Evolutionary conservation across 768 basidiomycete genomes (phyloP), one percentile per base, ranked within the genome.

Genomic region (Trametes sanguinea): DNA sequence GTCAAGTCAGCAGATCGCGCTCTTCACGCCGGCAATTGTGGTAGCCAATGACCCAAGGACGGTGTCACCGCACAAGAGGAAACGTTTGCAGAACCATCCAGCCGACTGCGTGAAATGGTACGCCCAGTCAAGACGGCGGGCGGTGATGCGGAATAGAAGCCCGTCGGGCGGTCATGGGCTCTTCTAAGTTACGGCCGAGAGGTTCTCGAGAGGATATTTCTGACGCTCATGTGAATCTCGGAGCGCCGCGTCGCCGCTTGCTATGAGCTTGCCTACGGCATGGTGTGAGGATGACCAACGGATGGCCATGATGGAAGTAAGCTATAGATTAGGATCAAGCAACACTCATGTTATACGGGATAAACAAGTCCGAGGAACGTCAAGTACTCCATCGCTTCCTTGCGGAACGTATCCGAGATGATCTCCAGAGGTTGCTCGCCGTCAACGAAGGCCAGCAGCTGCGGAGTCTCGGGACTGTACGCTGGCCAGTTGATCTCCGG

Each of bases 351-450:
- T 43, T n/a, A 43, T 14, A 43, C n/a, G n/a, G 42, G 51, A 29
- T 51, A 30, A 9, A 7, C 51, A 6, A 51, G 51, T 4, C 33
- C 51, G 29, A 54, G 53, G 4, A 16, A 39, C 6, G 13, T 44
- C 22, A 54, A 16, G 29, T 43, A 52, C 16, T 57, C 58, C 51
- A 83, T 80, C 48, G 71, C 76, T 1, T 74, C 75, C 14, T 61
- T 59, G 51, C 82, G 73, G 69, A 73, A 82, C 16, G 77, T 82
- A 63, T 84, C 81, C 54, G 74, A 67, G 2, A 76, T 77, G 42
- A 82, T 70, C 0, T 54, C 67, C 53, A 76, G 73, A 2, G 74
- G 65, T 39, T 73, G 60, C 6, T 71, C 56, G 4, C 73, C 75
- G 52, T 78, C 79, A 35, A 73, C 63, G 67, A 82, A 79, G 0